These are phyloP conservation scores for Ustilago xerochloae DNA, from an alignment of 1,284 basidiomycete species.

Conservation along the genomic window DNA sequence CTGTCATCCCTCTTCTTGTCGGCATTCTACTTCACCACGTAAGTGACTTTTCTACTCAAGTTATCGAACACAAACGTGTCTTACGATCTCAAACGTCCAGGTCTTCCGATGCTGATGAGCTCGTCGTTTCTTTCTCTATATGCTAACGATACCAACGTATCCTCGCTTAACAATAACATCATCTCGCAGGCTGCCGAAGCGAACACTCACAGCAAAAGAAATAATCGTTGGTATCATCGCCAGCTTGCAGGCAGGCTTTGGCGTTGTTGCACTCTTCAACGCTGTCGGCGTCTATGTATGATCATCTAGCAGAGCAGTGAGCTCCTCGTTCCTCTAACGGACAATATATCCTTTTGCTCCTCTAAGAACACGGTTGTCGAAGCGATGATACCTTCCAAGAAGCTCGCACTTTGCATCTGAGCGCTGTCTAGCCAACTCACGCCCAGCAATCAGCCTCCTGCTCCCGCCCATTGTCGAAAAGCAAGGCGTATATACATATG, in stretches of 20 bases:
- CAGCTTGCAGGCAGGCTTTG: constrained; percentile 58
- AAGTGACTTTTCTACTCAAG: constrained; percentile 6
- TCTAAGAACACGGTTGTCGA: not conserved
- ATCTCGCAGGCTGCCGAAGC: constrained; percentile 47
- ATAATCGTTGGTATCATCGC: constrained; percentile 40
- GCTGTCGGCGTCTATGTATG: constrained; percentile 64
- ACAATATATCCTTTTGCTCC: constrained; percentile 18
- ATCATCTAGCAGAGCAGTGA: not conserved
- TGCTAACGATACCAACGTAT: not conserved
- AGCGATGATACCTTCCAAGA: no score
- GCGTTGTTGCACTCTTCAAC: constrained; percentile 62
- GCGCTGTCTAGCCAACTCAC: no score
- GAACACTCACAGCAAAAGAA: constrained; percentile 34
- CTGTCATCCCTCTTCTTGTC: constrained; percentile 53
- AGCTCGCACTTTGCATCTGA: no score
- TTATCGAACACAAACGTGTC: not conserved
- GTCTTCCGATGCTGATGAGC: no score
- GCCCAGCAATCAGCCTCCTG: no score
- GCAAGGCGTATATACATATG: no score
- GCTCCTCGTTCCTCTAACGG: not conserved
- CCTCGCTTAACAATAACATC: not conserved
- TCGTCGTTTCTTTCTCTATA: not conserved
- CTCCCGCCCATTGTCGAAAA: no score
- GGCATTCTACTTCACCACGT: constrained; percentile 64
- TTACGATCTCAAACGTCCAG: no score